Evolutionary conservation across 2,329 filamentous ascomycete genomes (phyloP).

Genomic region (Ceratocystis ficicola): DNA sequence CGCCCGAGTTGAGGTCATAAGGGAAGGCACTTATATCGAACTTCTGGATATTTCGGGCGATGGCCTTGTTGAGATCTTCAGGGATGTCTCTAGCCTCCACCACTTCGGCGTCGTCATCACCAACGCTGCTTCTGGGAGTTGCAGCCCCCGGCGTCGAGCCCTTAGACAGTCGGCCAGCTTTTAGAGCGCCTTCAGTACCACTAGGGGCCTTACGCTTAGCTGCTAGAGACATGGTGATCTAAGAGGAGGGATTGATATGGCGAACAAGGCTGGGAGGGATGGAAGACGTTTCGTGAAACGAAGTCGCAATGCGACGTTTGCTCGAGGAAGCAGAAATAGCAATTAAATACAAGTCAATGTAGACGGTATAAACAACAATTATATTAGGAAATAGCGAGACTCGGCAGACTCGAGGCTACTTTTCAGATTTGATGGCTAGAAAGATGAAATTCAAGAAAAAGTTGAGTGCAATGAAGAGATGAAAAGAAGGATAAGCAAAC

Average conservation of each 20-base stretch:
- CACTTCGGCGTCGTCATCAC: slow-evolving; percentile 39
- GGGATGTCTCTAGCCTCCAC: slow-evolving; percentile 34
- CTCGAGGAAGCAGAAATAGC: background rate
- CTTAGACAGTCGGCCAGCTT: slow-evolving; percentile 45
- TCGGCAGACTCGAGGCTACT: background rate
- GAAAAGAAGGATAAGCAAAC: background rate
- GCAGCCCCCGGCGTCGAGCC: slow-evolving; percentile 49
- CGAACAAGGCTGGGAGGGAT: background rate
- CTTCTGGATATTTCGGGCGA: slow-evolving; percentile 44
- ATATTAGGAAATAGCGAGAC: background rate
- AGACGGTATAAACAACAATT: background rate
- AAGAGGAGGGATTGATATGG: background rate
- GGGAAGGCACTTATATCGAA: slow-evolving; percentile 48
- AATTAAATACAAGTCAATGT: background rate
- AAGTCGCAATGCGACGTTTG: slow-evolving; percentile 7
- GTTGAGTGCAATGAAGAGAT: background rate
- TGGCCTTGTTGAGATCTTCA: slow-evolving; percentile 36
- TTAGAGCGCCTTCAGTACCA: slow-evolving; percentile 38
- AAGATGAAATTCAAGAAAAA: background rate
- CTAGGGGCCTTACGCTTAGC: slow-evolving; percentile 55
- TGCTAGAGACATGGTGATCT: slow-evolving; percentile 41
- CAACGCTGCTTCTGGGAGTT: slow-evolving; percentile 47
- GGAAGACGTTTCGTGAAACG: background rate
- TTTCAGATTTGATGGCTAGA: background rate
- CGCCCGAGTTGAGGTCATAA: slow-evolving; percentile 15